Base-by-base conservation (phyloP, 2,329 filamentous ascomycete genomes). In the Chrysoporthe cubensis region DNA sequence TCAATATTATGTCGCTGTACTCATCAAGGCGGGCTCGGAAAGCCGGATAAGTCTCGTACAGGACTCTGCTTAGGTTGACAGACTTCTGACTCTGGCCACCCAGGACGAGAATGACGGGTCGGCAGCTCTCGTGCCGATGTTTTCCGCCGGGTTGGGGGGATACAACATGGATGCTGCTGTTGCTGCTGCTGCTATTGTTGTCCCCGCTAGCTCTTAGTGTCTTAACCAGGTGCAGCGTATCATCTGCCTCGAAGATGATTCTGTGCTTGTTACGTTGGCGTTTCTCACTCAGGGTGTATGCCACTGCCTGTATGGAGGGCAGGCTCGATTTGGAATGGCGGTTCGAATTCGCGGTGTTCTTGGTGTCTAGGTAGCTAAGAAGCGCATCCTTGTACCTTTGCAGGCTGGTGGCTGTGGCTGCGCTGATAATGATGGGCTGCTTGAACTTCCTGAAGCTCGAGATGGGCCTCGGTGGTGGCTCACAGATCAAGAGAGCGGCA, bases 81-180 rank as follows among this genome's bases (percentile, higher is more conserved):
- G 76, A 78, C 0, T 75, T 77, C 0, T 76, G 73, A 9, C 72
- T 73, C 69, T 80, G 65, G 9, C 65, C 65, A n/a, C 65, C 65
- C 8, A 67, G 57, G 13, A 60, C 62, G 5, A 64, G 26, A 13
- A 56, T 2, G 4, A 56, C 11, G 26, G 52, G 26, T n/a, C 4
- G 9, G 26, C 5, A 52, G 16, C 13, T 56, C 21, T 14, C 14
- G 52, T 34, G 21, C 52, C 13, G 32, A 7, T 4, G 13, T 6
- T 56, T 34, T 32, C 16, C 14, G 7, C n/a, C 11, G 9, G 18
- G 18, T 26, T 6, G 26, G 11, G 48, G 48, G 11, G 48, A 52
- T 4, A 52, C 11, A 4, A 32, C 21, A 13, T 52, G 48, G 48
- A 21, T 52, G 18, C 18, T 26, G 11, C 18, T 26, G 18, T 52